Evolutionary conservation across 371 early-diverging fungal genomes (phyloP).

Genomic region (Rhizopus delemar): DNA sequence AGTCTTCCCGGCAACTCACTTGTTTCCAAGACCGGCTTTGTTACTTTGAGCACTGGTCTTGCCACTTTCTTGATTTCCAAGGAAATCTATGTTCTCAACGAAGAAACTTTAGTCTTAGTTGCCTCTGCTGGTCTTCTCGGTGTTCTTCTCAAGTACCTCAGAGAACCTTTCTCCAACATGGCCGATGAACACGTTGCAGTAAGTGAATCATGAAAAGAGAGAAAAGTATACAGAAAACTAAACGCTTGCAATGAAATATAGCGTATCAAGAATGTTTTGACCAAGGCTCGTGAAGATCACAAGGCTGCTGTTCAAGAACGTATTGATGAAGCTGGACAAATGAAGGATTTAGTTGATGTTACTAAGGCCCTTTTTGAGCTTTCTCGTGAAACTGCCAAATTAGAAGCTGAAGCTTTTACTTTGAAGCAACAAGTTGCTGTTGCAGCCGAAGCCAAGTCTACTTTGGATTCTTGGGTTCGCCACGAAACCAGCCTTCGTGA

Average conservation of each 20-base stretch:
- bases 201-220: constrained; percentile 15
- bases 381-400: constrained; percentile 90
- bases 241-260: constrained; percentile 13
- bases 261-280: constrained; percentile 79
- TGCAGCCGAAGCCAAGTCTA: constrained; percentile 81
- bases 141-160: constrained; percentile 72
- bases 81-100: constrained; percentile 95
- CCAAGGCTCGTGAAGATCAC: constrained; percentile 89
- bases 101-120: constrained; percentile 85
- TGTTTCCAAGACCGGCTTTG: constrained; percentile 87
- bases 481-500: constrained; percentile 92
- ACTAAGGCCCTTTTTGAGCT: constrained; percentile 92
- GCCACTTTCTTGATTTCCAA: constrained; percentile 90
- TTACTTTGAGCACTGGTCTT: constrained; percentile 81
- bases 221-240: not conserved
- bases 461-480: constrained; percentile 95
- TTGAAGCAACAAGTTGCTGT: constrained; percentile 90
- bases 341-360: constrained; percentile 90
- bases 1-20: constrained; percentile 88
- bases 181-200: constrained; percentile 79
- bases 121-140: constrained; percentile 76
- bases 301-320: constrained; percentile 86
- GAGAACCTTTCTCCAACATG: constrained; percentile 88
- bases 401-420: constrained; percentile 92
- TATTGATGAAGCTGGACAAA: constrained; percentile 86